Base-by-base conservation (phyloP, 1,284 basidiomycete species). In the Boletus smithii region DNA sequence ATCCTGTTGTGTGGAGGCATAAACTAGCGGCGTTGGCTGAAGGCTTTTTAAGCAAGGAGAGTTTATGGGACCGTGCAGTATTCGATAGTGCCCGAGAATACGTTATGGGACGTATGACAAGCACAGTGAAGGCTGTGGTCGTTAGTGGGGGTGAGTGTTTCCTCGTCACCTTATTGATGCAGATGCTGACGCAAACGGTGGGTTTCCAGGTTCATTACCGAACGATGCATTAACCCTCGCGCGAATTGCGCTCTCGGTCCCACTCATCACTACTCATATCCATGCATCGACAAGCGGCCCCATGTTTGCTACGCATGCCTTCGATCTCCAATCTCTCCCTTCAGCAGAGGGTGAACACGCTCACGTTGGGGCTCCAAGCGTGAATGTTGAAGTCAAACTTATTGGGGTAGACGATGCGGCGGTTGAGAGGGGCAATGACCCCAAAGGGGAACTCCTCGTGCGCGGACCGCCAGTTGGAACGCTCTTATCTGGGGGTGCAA, bases 381-480 rank as follows among this genome's bases (percentile, higher is more conserved):
- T 85, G 48, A 90, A 89, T 54, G 69, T 88, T 2, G 88, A 91
- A 62, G 80, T 73, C 14, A 90, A 89, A 63, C 70, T 91, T 11
- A 56, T 74, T 0, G 79, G 73, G 0, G 76, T 88, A 8, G 72
- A 85, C 42, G 86, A 89, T 50, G 69, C 69, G 1, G 68, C 68
- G 9, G 71, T 89, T 16, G 85, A 88, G 61, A 67, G 55, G 4
- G 87, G 85, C 3, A 73, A 58, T 7, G 79, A 85, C 57, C 82
- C 83, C 8, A 60, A 55, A 23, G 83, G 83, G 14, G 60, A 65
- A 22, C 56, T 80, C 23, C 45, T 73, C 23, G 70, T 77, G 11
- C 67, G 76, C 5, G 80, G 80, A 13, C 78, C 78, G 4, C 63
- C 77, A 1, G 78, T 88, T 23, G 85, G 83, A 4, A 73, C 67